A percentile compares a stretch with the other conserved stretches of the same genome.
Evolutionary conservation across 179 eudicot species (phyloP).

Genomic region (Sideroxylon spinosum): DNA sequence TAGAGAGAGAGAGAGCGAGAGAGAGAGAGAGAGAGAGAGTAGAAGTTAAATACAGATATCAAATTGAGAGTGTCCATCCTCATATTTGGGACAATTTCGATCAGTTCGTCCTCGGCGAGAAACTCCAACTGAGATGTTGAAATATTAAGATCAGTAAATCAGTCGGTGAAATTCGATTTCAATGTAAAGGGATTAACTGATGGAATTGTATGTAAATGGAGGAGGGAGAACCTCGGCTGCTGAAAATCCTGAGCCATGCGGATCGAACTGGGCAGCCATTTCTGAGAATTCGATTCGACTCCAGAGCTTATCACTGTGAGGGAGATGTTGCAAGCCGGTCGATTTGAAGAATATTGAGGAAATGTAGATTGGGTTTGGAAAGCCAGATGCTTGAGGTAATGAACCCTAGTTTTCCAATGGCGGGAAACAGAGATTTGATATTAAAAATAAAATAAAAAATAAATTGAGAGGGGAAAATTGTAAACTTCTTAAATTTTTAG

Average conservation of each 20-base stretch:
- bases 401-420: slow-evolving; percentile 7
- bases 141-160: background rate
- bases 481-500: too few species aligned
- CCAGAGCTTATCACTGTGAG: background rate
- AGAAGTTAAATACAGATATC: slow-evolving; percentile 46
- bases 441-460: too few species aligned
- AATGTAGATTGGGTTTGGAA: background rate
- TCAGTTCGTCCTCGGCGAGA: slow-evolving; percentile 78
- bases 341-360: background rate
- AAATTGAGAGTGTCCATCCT: slow-evolving; percentile 80
- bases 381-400: background rate
- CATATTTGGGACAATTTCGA: slow-evolving; percentile 84
- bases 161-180: background rate
- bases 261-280: slow-evolving; percentile 20
- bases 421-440: background rate
- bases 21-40: background rate
- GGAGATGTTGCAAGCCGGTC: background rate
- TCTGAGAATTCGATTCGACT: background rate
- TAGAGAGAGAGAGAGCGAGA: background rate
- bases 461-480: too few species aligned
- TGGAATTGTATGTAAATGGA: background rate
- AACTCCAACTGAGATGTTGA: slow-evolving; percentile 59
- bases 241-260: slow-evolving; percentile 19
- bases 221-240: slow-evolving; percentile 21
- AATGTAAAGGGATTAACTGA: background rate